Percentiles rank a stretch among this genome's conserved stretches.
Conservation (phyloP, 2,329 filamentous ascomycete species). For the Fusarium camptoceras region DNA sequence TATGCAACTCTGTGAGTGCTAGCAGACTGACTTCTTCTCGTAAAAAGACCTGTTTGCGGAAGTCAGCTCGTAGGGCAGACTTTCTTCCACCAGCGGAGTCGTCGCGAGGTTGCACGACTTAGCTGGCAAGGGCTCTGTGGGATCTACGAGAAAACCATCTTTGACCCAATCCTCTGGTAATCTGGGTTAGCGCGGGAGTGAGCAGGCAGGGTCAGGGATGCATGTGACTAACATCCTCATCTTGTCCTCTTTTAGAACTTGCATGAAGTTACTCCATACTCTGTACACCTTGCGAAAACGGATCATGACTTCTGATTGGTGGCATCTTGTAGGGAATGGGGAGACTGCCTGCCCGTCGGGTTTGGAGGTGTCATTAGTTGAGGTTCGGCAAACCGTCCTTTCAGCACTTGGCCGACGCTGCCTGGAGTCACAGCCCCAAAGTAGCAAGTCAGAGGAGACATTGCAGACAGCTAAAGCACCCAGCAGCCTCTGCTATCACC, state of each 20-base stretch:
- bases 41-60: constrained; percentile 21
- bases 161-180: constrained; percentile 43
- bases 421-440: background rate
- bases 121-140: background rate
- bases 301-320: constrained; percentile 22
- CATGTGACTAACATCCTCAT: constrained; percentile 39
- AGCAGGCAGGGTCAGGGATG: constrained; percentile 42
- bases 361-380: constrained; percentile 14
- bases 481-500: background rate
- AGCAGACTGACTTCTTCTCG: background rate
- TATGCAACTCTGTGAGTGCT: background rate
- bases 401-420: constrained; percentile 12
- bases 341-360: background rate
- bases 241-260: constrained; percentile 26
- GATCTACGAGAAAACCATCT: constrained; percentile 32
- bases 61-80: constrained; percentile 20
- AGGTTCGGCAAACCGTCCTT: constrained; percentile 9
- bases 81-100: constrained; percentile 10
- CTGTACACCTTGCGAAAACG: background rate
- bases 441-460: background rate
- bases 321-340: constrained; percentile 1
- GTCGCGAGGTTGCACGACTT: background rate
- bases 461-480: background rate
- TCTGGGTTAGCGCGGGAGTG: constrained; percentile 37
- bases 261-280: constrained; percentile 25